Conservation (phyloP, 2,329 filamentous ascomycete species). For the Trichocomaceae sp. region DNA sequence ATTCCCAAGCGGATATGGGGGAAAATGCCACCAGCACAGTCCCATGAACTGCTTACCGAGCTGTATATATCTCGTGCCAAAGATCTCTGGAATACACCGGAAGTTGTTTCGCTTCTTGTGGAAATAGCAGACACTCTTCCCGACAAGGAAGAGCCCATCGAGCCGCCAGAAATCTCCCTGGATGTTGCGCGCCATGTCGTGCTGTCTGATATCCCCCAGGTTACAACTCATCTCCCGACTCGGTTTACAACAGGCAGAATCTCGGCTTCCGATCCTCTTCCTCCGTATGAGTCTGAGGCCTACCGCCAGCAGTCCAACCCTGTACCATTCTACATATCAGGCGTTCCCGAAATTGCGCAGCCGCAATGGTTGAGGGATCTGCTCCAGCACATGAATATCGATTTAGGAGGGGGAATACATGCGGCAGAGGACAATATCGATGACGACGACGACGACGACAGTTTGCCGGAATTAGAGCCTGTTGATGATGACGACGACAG, state of each 20-base stretch:
- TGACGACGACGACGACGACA: slow-evolving; percentile 17
- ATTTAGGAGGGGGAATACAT: slow-evolving; percentile 15
- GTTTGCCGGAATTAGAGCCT: slow-evolving; percentile 13
- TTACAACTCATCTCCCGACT: slow-evolving; percentile 64
- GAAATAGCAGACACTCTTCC: slow-evolving; percentile 57
- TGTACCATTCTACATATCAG: slow-evolving; percentile 26
- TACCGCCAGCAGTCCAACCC: slow-evolving; percentile 30
- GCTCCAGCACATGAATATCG: slow-evolving; percentile 30
- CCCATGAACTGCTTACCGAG: slow-evolving; percentile 63
- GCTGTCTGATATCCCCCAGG: slow-evolving; percentile 64
- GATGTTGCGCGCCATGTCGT: slow-evolving; percentile 69
- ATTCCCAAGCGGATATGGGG: slow-evolving; percentile 80
- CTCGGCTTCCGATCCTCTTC: slow-evolving; percentile 76
- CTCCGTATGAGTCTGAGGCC: slow-evolving; percentile 52
- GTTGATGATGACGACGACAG: slow-evolving; percentile 12
- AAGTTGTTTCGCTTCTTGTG: slow-evolving; percentile 61
- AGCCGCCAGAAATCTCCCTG: slow-evolving; percentile 43
- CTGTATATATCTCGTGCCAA: slow-evolving; percentile 71
- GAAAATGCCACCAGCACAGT: slow-evolving; percentile 56
- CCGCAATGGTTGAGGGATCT: slow-evolving; percentile 34
- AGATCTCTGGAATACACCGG: slow-evolving; percentile 77
- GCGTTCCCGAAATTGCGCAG: slow-evolving; percentile 25
- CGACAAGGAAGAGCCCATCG: slow-evolving; percentile 36
- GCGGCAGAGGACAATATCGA: slow-evolving; percentile 21
- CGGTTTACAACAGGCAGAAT: slow-evolving; percentile 57